Evolutionary conservation across 2,329 filamentous ascomycete genomes (phyloP).

Genomic region (Ophiostoma ulmi): DNA sequence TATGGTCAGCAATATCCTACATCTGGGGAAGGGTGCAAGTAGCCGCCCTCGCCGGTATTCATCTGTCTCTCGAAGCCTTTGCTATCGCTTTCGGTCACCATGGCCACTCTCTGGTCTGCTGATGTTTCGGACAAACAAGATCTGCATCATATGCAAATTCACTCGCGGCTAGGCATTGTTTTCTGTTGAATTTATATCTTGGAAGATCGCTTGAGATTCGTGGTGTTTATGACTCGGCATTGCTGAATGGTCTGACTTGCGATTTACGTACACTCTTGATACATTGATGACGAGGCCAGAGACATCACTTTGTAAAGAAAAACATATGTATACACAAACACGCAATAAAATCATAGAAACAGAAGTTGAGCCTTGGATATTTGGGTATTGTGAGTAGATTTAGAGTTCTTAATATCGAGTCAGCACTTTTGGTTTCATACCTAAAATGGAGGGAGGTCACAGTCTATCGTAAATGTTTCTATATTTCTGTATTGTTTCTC

Average conservation of each 20-base stretch:
- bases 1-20: neutral
- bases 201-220: neutral
- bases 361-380: neutral
- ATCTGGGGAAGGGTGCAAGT: neutral
- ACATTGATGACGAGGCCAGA: neutral
- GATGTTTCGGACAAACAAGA: constrained; percentile 9
- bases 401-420: neutral
- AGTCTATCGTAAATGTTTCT: neutral
- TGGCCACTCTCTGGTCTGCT: neutral
- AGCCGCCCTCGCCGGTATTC: neutral
- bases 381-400: neutral
- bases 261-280: neutral
- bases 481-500: neutral
- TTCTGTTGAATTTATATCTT: neutral
- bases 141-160: neutral
- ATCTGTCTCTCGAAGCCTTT: neutral
- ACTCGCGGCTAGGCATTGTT: neutral
- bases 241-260: neutral
- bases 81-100: neutral
- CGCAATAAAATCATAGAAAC: neutral
- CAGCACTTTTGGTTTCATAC: neutral
- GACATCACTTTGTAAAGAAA: neutral
- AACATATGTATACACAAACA: neutral
- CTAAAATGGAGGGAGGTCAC: neutral
- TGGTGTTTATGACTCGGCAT: neutral